A percentile compares a stretch with the other conserved stretches of the same genome.
These are phyloP conservation scores for Glutinoglossum americanum DNA, from an alignment of 495 filamentous ascomycete species.

Conservation along the genomic window DNA sequence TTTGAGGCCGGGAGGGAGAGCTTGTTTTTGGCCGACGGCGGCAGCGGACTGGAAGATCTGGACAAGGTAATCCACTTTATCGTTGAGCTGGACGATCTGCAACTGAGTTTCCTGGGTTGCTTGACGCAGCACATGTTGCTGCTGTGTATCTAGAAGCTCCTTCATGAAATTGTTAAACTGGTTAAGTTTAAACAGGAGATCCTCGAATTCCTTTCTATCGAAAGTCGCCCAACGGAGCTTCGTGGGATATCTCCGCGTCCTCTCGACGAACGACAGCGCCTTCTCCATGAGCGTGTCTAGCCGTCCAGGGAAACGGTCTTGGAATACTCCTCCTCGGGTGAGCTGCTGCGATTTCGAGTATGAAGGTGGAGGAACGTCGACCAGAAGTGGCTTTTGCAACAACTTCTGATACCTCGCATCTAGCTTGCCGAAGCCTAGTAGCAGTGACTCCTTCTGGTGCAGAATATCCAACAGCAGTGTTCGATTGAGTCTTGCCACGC, in stretches of 20 bases:
- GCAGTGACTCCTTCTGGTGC: slow-evolving; percentile 11
- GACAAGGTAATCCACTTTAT: slow-evolving; percentile 12
- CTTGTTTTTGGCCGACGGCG: neutral
- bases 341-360: slow-evolving; percentile 7
- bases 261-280: slow-evolving; percentile 9
- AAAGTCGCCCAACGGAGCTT: slow-evolving; percentile 11
- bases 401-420: slow-evolving; percentile 13
- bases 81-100: slow-evolving; percentile 15
- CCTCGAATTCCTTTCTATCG: slow-evolving; percentile 11
- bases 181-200: slow-evolving; percentile 10
- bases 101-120: slow-evolving; percentile 9
- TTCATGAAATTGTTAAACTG: slow-evolving; percentile 14
- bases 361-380: slow-evolving; percentile 8
- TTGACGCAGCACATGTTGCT: slow-evolving; percentile 11
- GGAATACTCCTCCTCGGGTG: slow-evolving; percentile 4
- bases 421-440: slow-evolving; percentile 10
- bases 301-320: slow-evolving; percentile 10
- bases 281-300: slow-evolving; percentile 9
- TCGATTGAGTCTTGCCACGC: slow-evolving; percentile 9
- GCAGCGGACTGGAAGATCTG: slow-evolving; percentile 10
- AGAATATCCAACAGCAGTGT: slow-evolving; percentile 11
- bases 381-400: slow-evolving; percentile 7
- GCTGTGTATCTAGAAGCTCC: slow-evolving; percentile 11
- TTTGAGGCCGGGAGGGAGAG: neutral
- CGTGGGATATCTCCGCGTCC: slow-evolving; percentile 6